Percentiles rank a stretch among this genome's conserved stretches.
These are phyloP conservation scores for Pythium insidiosum DNA, from an alignment of 352 stramenopile species.

Conservation along the genomic window DNA sequence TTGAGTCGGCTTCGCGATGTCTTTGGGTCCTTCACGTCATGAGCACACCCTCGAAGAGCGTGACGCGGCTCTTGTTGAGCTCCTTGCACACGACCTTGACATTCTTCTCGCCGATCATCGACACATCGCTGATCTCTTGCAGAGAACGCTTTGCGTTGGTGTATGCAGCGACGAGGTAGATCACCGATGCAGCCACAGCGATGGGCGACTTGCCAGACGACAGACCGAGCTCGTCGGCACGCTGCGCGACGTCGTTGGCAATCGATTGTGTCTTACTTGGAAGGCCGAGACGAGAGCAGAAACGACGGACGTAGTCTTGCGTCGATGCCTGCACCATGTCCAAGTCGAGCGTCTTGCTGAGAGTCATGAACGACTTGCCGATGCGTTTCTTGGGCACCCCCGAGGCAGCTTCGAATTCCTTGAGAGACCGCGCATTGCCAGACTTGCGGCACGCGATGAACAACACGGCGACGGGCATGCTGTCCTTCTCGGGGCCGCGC, in stretches of 20 bases:
- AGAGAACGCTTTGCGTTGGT: conserved; percentile 74
- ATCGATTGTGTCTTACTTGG: conserved; percentile 73
- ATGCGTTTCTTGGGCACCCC: conserved; percentile 68
- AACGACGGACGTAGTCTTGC: conserved; percentile 70
- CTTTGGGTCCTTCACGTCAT: conserved; percentile 33
- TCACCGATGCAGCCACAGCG: conserved; percentile 64
- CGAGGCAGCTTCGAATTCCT: conserved; percentile 72
- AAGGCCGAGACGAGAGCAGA: conserved; percentile 66
- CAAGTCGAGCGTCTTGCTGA: conserved; percentile 42
- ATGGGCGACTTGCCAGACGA: conserved; percentile 65
- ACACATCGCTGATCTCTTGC: conserved; percentile 76
- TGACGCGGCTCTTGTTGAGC: conserved; percentile 74
- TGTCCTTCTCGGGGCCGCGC: conserved; percentile 54
- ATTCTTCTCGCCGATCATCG: conserved; percentile 76
- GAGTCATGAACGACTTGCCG: conserved; percentile 71
- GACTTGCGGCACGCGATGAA: conserved; percentile 72
- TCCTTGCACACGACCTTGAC: conserved; percentile 84
- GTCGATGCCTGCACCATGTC: conserved; percentile 65
- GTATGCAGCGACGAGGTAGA: conserved; percentile 78
- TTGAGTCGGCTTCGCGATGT: too few relatives aligned
- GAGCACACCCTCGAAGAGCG: conserved; percentile 69
- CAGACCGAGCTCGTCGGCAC: conserved; percentile 52
- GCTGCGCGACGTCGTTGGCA: conserved; percentile 67
- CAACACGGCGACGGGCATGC: conserved; percentile 51
- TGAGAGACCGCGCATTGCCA: conserved; percentile 55